A percentile compares a stretch with the other conserved stretches of the same genome.
These are phyloP conservation scores for Suhomyces sp. DNA, from an alignment of 805 yeast species.

Conservation along the genomic window DNA sequence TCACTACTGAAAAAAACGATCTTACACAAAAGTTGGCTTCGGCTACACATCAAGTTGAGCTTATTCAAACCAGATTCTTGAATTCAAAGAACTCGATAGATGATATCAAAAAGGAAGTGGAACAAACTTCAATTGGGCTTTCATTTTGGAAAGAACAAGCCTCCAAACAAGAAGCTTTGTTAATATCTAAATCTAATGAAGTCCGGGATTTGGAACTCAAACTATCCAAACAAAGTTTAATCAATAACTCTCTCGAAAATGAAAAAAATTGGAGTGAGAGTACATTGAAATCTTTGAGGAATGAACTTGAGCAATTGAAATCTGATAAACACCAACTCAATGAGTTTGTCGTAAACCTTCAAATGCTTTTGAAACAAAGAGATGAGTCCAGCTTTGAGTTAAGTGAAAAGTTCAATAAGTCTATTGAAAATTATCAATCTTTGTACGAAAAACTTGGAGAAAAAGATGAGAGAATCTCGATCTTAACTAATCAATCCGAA, in stretches of 20 bases:
- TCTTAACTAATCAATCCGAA: slow-evolving; percentile 58
- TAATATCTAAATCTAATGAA: slow-evolving; percentile 45
- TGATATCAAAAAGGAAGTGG: slow-evolving; percentile 27
- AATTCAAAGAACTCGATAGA: slow-evolving; percentile 36
- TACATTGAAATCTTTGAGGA: slow-evolving; percentile 48
- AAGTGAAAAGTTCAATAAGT: slow-evolving; percentile 47
- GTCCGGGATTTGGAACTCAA: slow-evolving; percentile 51
- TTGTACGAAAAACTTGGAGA: slow-evolving; percentile 48
- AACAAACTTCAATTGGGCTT: slow-evolving; percentile 28
- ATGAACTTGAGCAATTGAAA: slow-evolving; percentile 51
- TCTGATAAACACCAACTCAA: slow-evolving; percentile 61
- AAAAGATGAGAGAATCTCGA: slow-evolving; percentile 52
- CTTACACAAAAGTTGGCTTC: slow-evolving; percentile 51
- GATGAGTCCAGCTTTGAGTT: slow-evolving; percentile 51
- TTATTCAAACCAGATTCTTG: slow-evolving; percentile 54
- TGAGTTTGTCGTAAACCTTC: slow-evolving; percentile 58
- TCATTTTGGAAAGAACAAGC: slow-evolving; percentile 43
- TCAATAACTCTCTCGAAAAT: slow-evolving; percentile 48
- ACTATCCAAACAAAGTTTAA: slow-evolving; percentile 44
- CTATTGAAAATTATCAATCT: slow-evolving; percentile 46
- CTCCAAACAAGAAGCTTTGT: slow-evolving; percentile 36
- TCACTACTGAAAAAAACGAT: slow-evolving; percentile 34
- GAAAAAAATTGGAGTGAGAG: slow-evolving; percentile 55
- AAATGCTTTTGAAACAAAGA: slow-evolving; percentile 60
- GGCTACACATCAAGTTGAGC: slow-evolving; percentile 51